Conservation (phyloP, 208 protist species). For the Leishmania aethiopica region DNA sequence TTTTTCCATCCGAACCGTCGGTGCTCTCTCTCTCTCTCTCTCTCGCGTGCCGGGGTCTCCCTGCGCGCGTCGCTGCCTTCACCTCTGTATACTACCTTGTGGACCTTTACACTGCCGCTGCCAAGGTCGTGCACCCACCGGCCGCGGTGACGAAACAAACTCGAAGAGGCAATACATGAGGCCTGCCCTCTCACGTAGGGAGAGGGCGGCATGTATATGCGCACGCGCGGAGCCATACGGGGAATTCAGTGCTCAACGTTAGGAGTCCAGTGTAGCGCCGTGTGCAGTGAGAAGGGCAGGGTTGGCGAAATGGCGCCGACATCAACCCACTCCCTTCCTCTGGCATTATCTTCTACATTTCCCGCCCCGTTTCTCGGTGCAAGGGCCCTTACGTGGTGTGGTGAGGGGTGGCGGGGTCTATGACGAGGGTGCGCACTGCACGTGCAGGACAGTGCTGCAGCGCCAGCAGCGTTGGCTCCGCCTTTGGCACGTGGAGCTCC, state of each 20-base stretch:
- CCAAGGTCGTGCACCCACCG: too few species aligned
- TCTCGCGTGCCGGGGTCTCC: too few species aligned
- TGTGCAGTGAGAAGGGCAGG: neutral
- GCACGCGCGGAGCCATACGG: neutral
- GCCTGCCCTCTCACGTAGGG: neutral
- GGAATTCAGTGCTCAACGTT: neutral
- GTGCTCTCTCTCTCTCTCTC: too few species aligned
- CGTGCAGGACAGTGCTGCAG: neutral
- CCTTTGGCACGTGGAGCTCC: neutral
- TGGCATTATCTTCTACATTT: neutral
- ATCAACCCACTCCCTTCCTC: neutral
- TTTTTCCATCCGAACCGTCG: neutral
- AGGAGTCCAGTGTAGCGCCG: neutral
- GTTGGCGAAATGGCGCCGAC: neutral
- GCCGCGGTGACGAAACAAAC: neutral
- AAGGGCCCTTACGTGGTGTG: neutral
- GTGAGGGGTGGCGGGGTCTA: neutral
- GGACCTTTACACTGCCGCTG: neutral
- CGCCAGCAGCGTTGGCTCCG: neutral
- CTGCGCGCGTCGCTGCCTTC: too few species aligned
- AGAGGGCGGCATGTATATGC: neutral
- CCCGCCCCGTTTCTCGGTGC: neutral
- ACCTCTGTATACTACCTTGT: too few species aligned
- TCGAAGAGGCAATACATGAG: neutral
- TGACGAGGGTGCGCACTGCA: neutral